These are phyloP conservation scores for Blastobotrys elegans DNA, from an alignment of 1,139 yeast genomes.

Conservation along the genomic window DNA sequence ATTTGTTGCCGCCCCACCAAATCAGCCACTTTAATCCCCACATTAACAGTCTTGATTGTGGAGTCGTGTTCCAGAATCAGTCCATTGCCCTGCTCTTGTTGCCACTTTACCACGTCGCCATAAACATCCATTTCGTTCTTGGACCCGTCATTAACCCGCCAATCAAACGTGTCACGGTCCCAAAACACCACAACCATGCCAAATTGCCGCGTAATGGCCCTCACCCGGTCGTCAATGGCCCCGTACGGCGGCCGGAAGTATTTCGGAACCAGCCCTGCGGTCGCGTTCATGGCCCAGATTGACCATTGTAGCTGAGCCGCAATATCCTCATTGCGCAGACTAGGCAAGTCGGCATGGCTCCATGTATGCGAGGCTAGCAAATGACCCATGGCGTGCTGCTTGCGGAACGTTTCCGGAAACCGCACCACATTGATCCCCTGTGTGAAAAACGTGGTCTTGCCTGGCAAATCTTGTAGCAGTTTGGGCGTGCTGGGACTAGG, in stretches of 20 bases:
- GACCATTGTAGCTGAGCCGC: slow-evolving; percentile 93
- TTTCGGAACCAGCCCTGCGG: slow-evolving; percentile 80
- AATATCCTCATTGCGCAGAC: slow-evolving; percentile 68
- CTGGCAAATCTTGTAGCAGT: slow-evolving; percentile 49
- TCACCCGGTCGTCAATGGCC: slow-evolving; percentile 79
- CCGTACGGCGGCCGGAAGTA: slow-evolving; percentile 98
- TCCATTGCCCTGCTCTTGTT: slow-evolving; percentile 44
- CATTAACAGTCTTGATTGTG: slow-evolving; percentile 57
- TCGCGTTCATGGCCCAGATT: slow-evolving; percentile 97
- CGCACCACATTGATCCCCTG: slow-evolving; percentile 76
- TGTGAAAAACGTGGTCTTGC: slow-evolving; percentile 73
- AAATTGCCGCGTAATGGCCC: slow-evolving; percentile 74
- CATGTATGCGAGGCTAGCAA: slow-evolving; percentile 86
- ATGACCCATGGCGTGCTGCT: slow-evolving; percentile 60
- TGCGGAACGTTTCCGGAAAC: slow-evolving; percentile 66
- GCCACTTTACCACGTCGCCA: slow-evolving; percentile 52
- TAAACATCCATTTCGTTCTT: slow-evolving; percentile 50
- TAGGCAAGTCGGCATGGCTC: slow-evolving; percentile 84
- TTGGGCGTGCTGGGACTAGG: slow-evolving; percentile 70
- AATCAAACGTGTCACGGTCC: slow-evolving; percentile 90
- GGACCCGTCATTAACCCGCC: slow-evolving; percentile 52
- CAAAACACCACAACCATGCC: slow-evolving; percentile 86
- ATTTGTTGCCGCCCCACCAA: slow-evolving; percentile 53
- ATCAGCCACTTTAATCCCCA: slow-evolving; percentile 54
- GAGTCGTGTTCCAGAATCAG: slow-evolving; percentile 84